These are phyloP conservation scores for Globisporangium apiculatum DNA, from an alignment of 352 stramenopile species.

Conservation along the genomic window DNA sequence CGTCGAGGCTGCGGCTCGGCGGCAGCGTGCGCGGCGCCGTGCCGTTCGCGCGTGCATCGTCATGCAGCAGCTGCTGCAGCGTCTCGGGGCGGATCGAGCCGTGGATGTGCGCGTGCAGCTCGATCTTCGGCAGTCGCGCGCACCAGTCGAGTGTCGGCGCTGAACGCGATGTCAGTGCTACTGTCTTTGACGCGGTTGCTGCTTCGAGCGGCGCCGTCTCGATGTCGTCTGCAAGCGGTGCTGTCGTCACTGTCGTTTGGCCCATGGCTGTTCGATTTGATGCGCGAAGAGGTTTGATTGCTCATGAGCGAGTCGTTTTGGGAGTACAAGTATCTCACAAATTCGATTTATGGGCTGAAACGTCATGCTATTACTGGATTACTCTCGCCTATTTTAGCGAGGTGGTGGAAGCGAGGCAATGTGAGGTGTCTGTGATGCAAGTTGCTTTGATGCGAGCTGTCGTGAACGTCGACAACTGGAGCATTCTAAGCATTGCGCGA, in stretches of 20 bases:
- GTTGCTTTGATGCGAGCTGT: too few relatives aligned
- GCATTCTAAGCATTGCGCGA: too few relatives aligned
- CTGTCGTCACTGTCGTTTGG: too few relatives aligned
- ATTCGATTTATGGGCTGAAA: too few relatives aligned
- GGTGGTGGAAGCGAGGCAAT: too few relatives aligned
- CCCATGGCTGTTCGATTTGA: not conserved
- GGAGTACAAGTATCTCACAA: too few relatives aligned
- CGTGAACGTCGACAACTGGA: too few relatives aligned
- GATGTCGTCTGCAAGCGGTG: not conserved
- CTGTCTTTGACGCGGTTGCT: not conserved
- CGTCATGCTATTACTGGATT: not conserved
- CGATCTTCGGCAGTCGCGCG: slow-evolving; percentile 62
- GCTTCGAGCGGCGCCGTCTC: not conserved
- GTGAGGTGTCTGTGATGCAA: too few relatives aligned
- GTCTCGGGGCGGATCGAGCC: slow-evolving; percentile 68
- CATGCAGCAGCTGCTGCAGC: slow-evolving; percentile 50
- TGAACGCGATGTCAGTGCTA: not conserved
- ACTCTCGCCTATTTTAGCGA: not conserved
- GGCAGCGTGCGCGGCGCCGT: slow-evolving; percentile 28
- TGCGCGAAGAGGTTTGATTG: not conserved
- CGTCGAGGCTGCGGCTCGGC: slow-evolving; percentile 51
- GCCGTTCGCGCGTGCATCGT: slow-evolving; percentile 27
- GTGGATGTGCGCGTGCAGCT: slow-evolving; percentile 88
- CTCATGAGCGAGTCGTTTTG: not conserved
- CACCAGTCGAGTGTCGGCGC: slow-evolving; percentile 34